Percentiles rank a stretch among this genome's conserved stretches.
phyloP scores from a whole-genome alignment of 2,329 filamentous ascomycete species.

The Ascochyta rabiei region DNA sequence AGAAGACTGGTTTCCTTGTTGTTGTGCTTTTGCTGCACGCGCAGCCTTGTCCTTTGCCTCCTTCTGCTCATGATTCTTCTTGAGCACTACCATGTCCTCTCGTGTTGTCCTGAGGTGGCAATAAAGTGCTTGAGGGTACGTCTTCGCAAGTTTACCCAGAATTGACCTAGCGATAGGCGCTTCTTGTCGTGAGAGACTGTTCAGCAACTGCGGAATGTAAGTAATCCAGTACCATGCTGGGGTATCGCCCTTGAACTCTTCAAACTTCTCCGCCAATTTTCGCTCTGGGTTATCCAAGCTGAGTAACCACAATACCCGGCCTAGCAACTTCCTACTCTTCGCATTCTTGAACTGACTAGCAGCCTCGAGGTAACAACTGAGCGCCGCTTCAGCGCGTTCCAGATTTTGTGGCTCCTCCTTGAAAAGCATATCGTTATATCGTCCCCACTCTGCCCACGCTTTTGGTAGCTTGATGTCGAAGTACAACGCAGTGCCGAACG shows the following conservation, averaged over 20 bases:
- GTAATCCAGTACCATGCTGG: constrained; percentile 99
- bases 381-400: constrained; percentile 83
- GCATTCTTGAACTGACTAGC: constrained; percentile 96
- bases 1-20: constrained; percentile 58
- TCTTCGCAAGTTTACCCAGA: constrained; percentile 90
- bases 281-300: constrained; percentile 90
- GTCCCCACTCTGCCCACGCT: constrained; percentile 98
- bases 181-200: constrained; percentile 89
- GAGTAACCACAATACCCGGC: constrained; percentile 91
- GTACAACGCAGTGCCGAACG: constrained; percentile 92
- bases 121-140: constrained; percentile 92
- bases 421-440: constrained; percentile 96
- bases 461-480: constrained; percentile 96
- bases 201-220: constrained; percentile 94
- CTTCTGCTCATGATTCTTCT: constrained; percentile 78
- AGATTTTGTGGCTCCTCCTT: constrained; percentile 86
- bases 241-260: constrained; percentile 96
- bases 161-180: constrained; percentile 85
- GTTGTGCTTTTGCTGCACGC: constrained; percentile 59
- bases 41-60: constrained; percentile 63
- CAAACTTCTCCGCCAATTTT: constrained; percentile 82
- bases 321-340: constrained; percentile 92
- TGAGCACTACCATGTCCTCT: constrained; percentile 91
- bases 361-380: constrained; percentile 95
- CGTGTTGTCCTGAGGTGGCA: constrained; percentile 92